A percentile compares a stretch with the other conserved stretches of the same genome.
Evolutionary conservation across 495 filamentous ascomycete species (phyloP).

Genomic region (Rostrohypoxylon terebratum): DNA sequence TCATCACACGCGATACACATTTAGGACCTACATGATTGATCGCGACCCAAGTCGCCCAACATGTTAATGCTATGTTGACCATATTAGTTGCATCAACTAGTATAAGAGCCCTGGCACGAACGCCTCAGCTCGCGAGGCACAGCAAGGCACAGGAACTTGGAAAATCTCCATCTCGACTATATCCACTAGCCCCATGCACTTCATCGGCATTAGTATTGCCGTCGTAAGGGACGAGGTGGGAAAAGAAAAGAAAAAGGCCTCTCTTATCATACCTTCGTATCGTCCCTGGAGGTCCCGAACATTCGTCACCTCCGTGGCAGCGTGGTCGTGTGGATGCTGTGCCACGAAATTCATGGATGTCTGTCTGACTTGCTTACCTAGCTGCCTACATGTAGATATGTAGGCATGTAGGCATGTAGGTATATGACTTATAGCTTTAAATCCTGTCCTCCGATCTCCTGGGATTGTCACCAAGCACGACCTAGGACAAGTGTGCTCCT

Average conservation of each 20-base stretch:
- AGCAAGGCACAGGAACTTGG: conserved; percentile 21
- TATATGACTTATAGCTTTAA: conserved; percentile 25
- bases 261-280: background rate
- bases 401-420: too few relatives aligned
- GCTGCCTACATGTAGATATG: background rate
- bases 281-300: conserved; percentile 30
- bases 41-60: conserved; percentile 4
- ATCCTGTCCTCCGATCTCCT: conserved; percentile 18
- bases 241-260: conserved; percentile 10
- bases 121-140: conserved; percentile 33
- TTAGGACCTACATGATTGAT: conserved; percentile 40
- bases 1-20: conserved; percentile 1
- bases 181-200: conserved; percentile 29
- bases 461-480: conserved; percentile 22
- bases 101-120: conserved; percentile 31
- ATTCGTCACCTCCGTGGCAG: conserved; percentile 31
- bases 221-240: background rate
- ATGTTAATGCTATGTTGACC: conserved; percentile 15
- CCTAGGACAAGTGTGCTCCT: conserved; percentile 28
- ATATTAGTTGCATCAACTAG: conserved; percentile 32
- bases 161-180: conserved; percentile 22
- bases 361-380: conserved; percentile 32
- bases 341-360: conserved; percentile 1
- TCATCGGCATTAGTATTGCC: conserved; percentile 23
- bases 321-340: conserved; percentile 29